Base-by-base conservation (phyloP, 2,329 filamentous ascomycete genomes). In the Microdochium nivale region DNA sequence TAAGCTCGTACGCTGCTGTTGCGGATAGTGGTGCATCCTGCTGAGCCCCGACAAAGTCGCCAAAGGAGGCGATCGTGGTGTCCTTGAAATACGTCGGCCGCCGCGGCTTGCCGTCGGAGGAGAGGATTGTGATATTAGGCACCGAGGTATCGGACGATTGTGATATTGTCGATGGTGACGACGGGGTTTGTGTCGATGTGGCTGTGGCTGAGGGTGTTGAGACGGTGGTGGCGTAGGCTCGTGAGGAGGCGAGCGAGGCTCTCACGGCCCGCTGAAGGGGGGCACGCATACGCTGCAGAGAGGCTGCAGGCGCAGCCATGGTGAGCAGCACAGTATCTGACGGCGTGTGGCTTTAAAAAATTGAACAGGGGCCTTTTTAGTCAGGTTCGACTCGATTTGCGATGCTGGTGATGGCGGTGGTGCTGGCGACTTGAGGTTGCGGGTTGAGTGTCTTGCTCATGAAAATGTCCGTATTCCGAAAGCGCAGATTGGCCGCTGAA, bases 51-150 rank as follows among this genome's bases (percentile, higher is more conserved):
- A 85, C 58, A 60, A 86, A 86, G 46, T 84, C 78, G 49, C 76
- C 72, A 56, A 86, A 77, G 7, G 80, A 71, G 0, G 77, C 78
- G 8, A 85, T 70, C 2, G 73, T 66, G 33, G 71, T 78, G 64
- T 83, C 74, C 60, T 81, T 82, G 70, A 83, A 83, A 62, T 83
- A 83, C 2, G 78, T 77, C 37, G 74, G 74, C 30, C 65, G 65
- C 57, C 58, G 63, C 51, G 52, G 53, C 25, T 59, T 47, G 52
- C 49, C n/a, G 44, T 25, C 46, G 53, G 51, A 46, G 49, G 53
- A 50, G 54, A 24, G 44, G 52, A 50, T 7, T 49, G 51, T 23
- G 61, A 24, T 43, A 57, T 37, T 40, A 55, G 49, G 35, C 24
- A 23, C 14, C 8, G 46, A 19, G 54, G 51, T 46, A 49, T 53